Percentiles rank a stretch among this genome's conserved stretches.
Conservation (phyloP, 2,329 filamentous ascomycete genomes). For the Exophiala aquamarina region DNA sequence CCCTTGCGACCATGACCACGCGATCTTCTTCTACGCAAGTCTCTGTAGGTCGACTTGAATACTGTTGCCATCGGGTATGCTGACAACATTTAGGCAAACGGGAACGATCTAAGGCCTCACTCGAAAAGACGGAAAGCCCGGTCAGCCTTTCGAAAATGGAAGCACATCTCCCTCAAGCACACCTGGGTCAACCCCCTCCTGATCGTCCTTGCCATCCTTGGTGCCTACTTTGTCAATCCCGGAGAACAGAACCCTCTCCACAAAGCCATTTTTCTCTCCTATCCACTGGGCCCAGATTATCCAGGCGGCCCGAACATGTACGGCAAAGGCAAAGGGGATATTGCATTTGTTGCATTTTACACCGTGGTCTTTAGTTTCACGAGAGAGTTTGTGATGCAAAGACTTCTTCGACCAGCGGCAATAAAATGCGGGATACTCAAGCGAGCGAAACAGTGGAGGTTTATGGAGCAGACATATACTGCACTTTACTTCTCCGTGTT, state of each 20-base stretch:
- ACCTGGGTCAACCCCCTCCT: conserved; percentile 66
- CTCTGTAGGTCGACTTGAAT: conserved; percentile 12
- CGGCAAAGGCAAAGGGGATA: conserved; percentile 75
- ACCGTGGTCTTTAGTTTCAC: conserved; percentile 81
- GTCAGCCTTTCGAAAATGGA: conserved; percentile 44
- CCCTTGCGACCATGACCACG: conserved; percentile 46
- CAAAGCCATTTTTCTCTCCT: conserved; percentile 80
- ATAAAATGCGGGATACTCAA: conserved; percentile 63
- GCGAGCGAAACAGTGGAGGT: conserved; percentile 73
- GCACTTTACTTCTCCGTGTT: conserved; percentile 79
- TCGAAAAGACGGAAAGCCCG: conserved; percentile 46
- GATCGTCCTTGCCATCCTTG: conserved; percentile 60
- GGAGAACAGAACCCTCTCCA: conserved; percentile 70
- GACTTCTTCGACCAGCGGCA: conserved; percentile 71
- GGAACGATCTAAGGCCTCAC: conserved; percentile 33
- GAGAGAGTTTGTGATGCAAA: conserved; percentile 88
- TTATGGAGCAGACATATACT: conserved; percentile 91
- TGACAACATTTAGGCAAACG: conserved; percentile 9
- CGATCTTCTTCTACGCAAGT: conserved; percentile 32
- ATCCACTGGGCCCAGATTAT: conserved; percentile 60
- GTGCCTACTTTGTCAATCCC: conserved; percentile 69
- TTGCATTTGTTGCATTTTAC: conserved; percentile 81
- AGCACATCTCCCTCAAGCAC: conserved; percentile 38
- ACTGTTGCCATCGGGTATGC: conserved; percentile 5
- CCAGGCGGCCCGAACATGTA: conserved; percentile 60